Percentiles rank a stretch among this genome's conserved stretches.
phyloP scores from a whole-genome alignment of 371 early-diverging fungal genomes.

The Mucor sp. region DNA sequence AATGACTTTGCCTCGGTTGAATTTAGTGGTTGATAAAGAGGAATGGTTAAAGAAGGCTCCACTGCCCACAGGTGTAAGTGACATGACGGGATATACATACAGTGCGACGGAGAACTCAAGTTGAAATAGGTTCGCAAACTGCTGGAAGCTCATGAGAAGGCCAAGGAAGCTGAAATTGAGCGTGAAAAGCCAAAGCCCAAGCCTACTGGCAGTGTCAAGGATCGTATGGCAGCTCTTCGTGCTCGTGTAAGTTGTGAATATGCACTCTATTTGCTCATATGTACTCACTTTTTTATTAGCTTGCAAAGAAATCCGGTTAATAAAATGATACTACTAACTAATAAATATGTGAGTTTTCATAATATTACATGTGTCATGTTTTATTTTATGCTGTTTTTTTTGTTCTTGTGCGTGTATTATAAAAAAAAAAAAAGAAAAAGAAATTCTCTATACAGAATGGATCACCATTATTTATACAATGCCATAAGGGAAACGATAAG shows the following conservation, averaged over 20 bases:
- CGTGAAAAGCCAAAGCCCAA: constrained; percentile 19
- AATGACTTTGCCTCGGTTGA: constrained; percentile 32
- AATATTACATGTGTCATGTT: neutral
- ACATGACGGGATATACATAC: neutral
- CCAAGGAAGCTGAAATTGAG: constrained; percentile 25
- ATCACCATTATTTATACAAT: constrained; percentile 1
- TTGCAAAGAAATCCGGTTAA: constrained; percentile 14
- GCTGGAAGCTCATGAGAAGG: constrained; percentile 28
- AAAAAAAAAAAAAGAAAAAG: neutral
- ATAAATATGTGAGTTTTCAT: neutral
- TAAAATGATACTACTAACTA: neutral
- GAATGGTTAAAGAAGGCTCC: constrained; percentile 36
- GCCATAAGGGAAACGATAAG: neutral
- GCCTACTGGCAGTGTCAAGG: constrained; percentile 35
- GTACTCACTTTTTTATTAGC: neutral
- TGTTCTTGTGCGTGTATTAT: neutral
- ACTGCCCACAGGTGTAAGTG: constrained; percentile 36
- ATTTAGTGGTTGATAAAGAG: constrained; percentile 29
- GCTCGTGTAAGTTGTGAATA: constrained; percentile 34
- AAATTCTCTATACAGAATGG: constrained; percentile 5
- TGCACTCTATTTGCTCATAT: neutral
- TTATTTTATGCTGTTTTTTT: constrained; percentile 8
- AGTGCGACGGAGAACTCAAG: neutral
- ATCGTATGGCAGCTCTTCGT: constrained; percentile 38
- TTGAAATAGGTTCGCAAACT: constrained; percentile 25